Evolutionary conservation across 2,329 filamentous ascomycete species (phyloP), one percentile per base, ranked within the genome.

Genomic region (Hymenoscyphus albidus): DNA sequence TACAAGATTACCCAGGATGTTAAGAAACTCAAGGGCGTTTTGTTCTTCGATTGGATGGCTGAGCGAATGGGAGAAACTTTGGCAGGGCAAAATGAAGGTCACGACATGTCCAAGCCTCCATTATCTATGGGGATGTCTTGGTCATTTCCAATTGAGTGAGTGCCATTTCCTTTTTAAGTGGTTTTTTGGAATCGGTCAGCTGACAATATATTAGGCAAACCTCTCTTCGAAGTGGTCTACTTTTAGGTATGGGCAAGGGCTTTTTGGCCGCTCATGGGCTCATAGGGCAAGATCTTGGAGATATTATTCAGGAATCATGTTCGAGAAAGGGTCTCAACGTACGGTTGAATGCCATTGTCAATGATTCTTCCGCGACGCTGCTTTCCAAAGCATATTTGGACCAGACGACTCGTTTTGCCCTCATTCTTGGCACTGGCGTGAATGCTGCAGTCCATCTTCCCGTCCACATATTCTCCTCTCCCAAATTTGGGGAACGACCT

Each of bases 111-210:
- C 10, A 60, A 69, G 31, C 58, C 62, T 1, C 80, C 82, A 35
- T 76, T 89, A 61, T 82, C 82, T 9, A 79, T 88, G 77, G 86
- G 86, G 0, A 74, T 89, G 66, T 85, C 87, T 5, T 90, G 87
- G 86, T 89, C 87, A 65, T 90, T 90, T 70, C 87, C 87, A 32
- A 85, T 90, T 56, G 84, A 89, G 86, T 88, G 79, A 73, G 85
- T 79, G 6, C 35, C 9, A 35, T 35, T 38, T 42, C 66, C 32
- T 31, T 57, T 59, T 38, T 35, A 5, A 39, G 59, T 7, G 22
- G 42, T 13, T 42, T 18, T 9, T 27, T 6, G 61, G 4, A 58
- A 48, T n/a, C 58, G 56, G 59, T 71, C 69, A 70, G 71, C 74
- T 76, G 70, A 71, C 22, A 63, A 13, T 31, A 44, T n/a, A 61